Evolutionary conservation across 2,329 filamentous ascomycete genomes (phyloP).

Genomic region (Penicillium sp.): DNA sequence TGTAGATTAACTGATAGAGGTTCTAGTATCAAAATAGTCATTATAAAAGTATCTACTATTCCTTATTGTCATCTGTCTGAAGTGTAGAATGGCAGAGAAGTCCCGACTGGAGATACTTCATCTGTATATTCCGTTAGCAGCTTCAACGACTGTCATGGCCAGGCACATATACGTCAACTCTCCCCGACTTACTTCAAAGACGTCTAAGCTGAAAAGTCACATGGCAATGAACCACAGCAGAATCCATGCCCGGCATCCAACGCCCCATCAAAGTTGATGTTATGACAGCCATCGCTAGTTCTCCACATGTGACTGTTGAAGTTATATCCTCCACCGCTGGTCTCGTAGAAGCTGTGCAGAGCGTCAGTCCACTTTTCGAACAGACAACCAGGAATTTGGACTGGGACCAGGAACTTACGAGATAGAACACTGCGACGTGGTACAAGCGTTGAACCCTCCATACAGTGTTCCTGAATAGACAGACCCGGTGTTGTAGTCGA

Average conservation of each 20-base stretch:
- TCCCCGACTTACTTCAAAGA: no score
- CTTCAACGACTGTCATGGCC: no score
- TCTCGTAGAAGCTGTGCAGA: neutral
- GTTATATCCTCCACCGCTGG: conserved; percentile 2
- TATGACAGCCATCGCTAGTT: conserved; percentile 10
- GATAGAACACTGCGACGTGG: conserved; percentile 1
- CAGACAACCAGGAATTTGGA: neutral
- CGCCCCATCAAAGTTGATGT: conserved; percentile 11
- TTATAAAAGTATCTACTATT: no score
- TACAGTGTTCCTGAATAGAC: conserved; percentile 5
- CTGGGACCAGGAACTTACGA: neutral
- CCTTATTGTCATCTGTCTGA: no score
- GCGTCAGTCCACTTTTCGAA: neutral
- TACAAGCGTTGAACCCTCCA: conserved; percentile 8
- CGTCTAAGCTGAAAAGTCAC: conserved; percentile 7
- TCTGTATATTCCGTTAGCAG: no score
- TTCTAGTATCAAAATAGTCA: no score
- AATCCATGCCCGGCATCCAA: conserved; percentile 6
- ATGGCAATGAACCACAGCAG: conserved; percentile 13
- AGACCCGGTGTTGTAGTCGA: conserved; percentile 12
- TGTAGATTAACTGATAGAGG: no score
- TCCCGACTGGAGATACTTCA: no score
- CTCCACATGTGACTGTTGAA: conserved; percentile 8
- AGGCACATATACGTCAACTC: no score
- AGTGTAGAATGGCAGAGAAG: no score